Evolutionary conservation across 169 alveolate genomes (phyloP).

Genomic region (Neospora caninum): DNA sequence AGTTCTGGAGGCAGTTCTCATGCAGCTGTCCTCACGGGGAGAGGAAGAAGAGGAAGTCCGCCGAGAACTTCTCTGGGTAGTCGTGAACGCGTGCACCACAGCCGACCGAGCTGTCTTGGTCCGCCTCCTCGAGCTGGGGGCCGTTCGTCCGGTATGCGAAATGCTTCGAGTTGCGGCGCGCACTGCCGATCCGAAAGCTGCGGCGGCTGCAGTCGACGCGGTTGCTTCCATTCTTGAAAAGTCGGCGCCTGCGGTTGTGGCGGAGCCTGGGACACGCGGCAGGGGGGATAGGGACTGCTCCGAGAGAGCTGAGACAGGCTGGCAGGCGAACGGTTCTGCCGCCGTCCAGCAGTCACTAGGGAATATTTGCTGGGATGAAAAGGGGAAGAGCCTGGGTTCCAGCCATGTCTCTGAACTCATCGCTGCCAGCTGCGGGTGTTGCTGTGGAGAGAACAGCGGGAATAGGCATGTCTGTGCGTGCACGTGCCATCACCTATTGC

Average conservation of each 20-base stretch:
- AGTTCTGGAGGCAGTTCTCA: slow-evolving; percentile 31
- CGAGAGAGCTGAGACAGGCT: neutral
- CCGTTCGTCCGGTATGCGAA: neutral
- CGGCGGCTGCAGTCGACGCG: slow-evolving; percentile 47
- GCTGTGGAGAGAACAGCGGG: slow-evolving; percentile 50
- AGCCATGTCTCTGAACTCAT: neutral
- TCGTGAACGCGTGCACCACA: slow-evolving; percentile 55
- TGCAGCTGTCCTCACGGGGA: neutral
- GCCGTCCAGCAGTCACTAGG: neutral
- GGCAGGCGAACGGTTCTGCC: neutral
- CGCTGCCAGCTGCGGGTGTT: slow-evolving; percentile 38
- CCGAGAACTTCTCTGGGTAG: slow-evolving; percentile 50
- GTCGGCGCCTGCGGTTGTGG: neutral
- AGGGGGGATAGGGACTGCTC: neutral
- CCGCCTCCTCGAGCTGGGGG: neutral
- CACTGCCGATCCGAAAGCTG: slow-evolving; percentile 1
- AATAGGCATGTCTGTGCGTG: slow-evolving; percentile 38
- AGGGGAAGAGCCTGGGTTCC: neutral
- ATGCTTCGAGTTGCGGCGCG: neutral
- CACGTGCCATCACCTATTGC: slow-evolving; percentile 45
- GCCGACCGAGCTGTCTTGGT: neutral
- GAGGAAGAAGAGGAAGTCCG: slow-evolving; percentile 46
- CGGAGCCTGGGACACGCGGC: neutral
- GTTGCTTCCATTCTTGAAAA: slow-evolving; percentile 2
- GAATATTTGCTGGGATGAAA: neutral